Percentiles rank a stretch among this genome's conserved stretches.
phyloP scores from a whole-genome alignment of 331 rosid genomes.

The Acacia concinna region DNA sequence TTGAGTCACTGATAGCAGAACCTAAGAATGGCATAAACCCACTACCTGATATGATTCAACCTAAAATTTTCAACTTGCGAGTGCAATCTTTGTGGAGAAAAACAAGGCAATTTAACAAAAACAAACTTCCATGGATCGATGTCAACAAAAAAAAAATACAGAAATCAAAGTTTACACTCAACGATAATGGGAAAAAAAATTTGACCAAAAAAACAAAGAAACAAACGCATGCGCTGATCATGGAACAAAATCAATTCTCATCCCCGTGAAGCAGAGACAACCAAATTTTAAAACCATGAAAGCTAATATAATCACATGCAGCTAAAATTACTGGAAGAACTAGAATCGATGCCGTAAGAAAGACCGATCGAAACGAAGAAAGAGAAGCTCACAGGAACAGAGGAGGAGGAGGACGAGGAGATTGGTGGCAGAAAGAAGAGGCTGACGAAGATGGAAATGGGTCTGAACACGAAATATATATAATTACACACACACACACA shows the following conservation, averaged over 20 bases:
- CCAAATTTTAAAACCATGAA: constrained; percentile 25
- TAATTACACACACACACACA: constrained; percentile 1
- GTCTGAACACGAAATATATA: constrained; percentile 35
- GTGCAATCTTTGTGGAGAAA: constrained; percentile 36
- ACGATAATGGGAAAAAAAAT: constrained; percentile 9
- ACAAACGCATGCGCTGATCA: constrained; percentile 55
- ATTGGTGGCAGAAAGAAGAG: constrained; percentile 47
- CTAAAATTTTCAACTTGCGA: constrained; percentile 31
- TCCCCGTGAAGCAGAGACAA: constrained; percentile 32
- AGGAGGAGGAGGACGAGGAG: background rate
- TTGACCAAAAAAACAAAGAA: background rate
- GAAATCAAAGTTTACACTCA: constrained; percentile 25
- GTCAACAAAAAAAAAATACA: background rate
- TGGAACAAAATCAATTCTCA: constrained; percentile 41
- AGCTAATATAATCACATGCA: constrained; percentile 43
- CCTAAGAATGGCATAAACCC: constrained; percentile 15
- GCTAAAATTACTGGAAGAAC: constrained; percentile 35
- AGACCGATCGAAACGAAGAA: constrained; percentile 26
- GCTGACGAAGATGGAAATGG: constrained; percentile 56
- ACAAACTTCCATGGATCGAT: constrained; percentile 41
- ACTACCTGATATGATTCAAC: constrained; percentile 19
- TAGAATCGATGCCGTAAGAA: constrained; percentile 26
- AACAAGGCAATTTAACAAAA: constrained; percentile 32
- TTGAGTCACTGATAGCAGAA: background rate
- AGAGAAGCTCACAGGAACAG: constrained; percentile 53